phyloP scores from a whole-genome alignment of 768 basidiomycete species.

The Lentinula sp. region DNA sequence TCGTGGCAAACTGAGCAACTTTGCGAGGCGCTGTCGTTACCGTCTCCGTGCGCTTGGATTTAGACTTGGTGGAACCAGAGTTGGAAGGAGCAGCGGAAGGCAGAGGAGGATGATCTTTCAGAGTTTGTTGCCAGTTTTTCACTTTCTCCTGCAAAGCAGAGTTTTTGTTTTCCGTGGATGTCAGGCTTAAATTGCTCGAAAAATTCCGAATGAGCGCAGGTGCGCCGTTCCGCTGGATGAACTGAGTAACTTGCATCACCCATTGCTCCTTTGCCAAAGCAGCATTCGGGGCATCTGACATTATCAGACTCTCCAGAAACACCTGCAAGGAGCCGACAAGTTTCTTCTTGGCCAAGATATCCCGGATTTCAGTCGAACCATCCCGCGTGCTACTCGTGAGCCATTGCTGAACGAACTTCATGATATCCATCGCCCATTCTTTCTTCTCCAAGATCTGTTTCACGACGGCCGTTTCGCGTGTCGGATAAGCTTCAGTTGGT shows the following conservation, averaged over 20 bases:
- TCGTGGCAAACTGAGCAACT: not conserved
- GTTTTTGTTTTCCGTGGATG: not conserved
- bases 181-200: not conserved
- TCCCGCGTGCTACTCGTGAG: not conserved
- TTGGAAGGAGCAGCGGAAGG: not conserved
- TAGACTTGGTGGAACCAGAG: not conserved
- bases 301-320: not conserved
- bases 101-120: not conserved
- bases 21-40: not conserved
- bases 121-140: not conserved
- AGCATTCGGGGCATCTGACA: not conserved
- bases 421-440: not conserved
- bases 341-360: not conserved
- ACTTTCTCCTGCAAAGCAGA: not conserved
- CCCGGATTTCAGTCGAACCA: not conserved
- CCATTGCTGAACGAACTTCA: not conserved
- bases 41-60: not conserved
- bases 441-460: conserved; percentile 2
- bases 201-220: not conserved
- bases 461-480: not conserved
- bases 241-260: not conserved
- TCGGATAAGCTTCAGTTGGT: not conserved
- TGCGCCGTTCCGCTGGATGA: not conserved
- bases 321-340: not conserved
- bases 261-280: conserved; percentile 2